Evolutionary conservation across 108 stramenopile species (phyloP).

Genomic region (Cyclostephanos tholiformis): DNA sequence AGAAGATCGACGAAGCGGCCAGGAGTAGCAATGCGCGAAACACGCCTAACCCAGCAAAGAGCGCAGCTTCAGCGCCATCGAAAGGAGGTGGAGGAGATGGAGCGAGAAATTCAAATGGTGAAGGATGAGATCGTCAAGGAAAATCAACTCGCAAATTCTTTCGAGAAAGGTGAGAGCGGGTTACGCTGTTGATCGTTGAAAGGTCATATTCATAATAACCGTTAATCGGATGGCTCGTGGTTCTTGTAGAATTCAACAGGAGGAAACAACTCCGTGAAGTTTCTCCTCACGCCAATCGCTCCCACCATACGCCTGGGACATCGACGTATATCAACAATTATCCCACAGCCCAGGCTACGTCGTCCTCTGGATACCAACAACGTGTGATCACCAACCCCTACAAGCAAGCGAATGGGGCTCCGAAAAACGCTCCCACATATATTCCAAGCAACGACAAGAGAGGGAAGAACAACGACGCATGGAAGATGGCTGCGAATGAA

Average conservation of each 20-base stretch:
- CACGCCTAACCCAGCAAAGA: constrained; percentile 42
- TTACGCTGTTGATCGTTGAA: neutral
- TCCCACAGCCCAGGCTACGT: constrained; percentile 5
- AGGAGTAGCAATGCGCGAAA: constrained; percentile 33
- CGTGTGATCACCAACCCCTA: constrained; percentile 45
- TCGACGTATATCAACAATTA: constrained; percentile 4
- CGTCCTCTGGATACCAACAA: constrained; percentile 12
- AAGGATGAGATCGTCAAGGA: constrained; percentile 28
- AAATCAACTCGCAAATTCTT: constrained; percentile 36
- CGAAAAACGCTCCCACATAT: constrained; percentile 4
- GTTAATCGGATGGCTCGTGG: neutral
- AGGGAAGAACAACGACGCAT: neutral
- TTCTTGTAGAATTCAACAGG: constrained; percentile 18
- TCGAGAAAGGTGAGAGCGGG: constrained; percentile 29
- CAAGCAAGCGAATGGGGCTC: constrained; percentile 25
- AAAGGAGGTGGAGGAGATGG: constrained; percentile 42
- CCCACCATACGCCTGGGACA: constrained; percentile 23
- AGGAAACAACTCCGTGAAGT: constrained; percentile 16
- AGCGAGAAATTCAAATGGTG: constrained; percentile 18
- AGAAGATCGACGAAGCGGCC: constrained; percentile 30
- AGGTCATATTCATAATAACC: neutral
- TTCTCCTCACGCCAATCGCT: constrained; percentile 22
- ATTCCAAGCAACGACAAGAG: constrained; percentile 1
- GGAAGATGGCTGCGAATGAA: neutral
- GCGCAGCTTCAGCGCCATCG: constrained; percentile 48